These are phyloP conservation scores for Sugiyamaella japonica DNA, from an alignment of 1,139 yeast genomes.

Conservation along the genomic window DNA sequence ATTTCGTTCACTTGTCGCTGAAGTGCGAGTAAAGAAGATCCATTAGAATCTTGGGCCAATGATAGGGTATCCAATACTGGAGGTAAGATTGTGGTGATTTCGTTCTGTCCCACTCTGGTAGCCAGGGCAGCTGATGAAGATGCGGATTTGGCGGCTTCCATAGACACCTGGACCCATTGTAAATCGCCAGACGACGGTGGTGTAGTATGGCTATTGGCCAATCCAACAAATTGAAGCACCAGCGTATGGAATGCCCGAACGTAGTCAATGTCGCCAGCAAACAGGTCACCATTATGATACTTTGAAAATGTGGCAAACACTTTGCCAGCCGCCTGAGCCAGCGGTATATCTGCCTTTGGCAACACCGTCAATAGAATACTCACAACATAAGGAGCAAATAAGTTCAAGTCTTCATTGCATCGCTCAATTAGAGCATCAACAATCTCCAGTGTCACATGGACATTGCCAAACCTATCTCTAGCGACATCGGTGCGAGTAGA, in stretches of 20 bases:
- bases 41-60: conserved; percentile 22
- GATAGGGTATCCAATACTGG: conserved; percentile 40
- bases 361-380: conserved; percentile 47
- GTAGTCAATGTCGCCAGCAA: conserved; percentile 69
- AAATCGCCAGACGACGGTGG: conserved; percentile 42
- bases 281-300: conserved; percentile 64
- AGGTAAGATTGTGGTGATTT: conserved; percentile 48
- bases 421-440: conserved; percentile 66
- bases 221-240: conserved; percentile 29
- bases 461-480: conserved; percentile 69
- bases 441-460: conserved; percentile 77
- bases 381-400: conserved; percentile 60
- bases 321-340: conserved; percentile 50
- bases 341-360: conserved; percentile 51
- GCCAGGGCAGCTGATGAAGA: conserved; percentile 49
- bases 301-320: conserved; percentile 60
- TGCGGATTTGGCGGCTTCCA: conserved; percentile 49
- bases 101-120: conserved; percentile 43
- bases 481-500: conserved; percentile 64
- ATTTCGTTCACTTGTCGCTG: conserved; percentile 17
- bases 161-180: conserved; percentile 53
- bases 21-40: conserved; percentile 26
- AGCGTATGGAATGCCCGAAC: conserved; percentile 52
- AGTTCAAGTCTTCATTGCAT: conserved; percentile 80
- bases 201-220: conserved; percentile 21